Evolutionary conservation across 1,284 basidiomycete species (phyloP), one percentile per base, ranked within the genome.

Genomic region (Moniliella sp.): DNA sequence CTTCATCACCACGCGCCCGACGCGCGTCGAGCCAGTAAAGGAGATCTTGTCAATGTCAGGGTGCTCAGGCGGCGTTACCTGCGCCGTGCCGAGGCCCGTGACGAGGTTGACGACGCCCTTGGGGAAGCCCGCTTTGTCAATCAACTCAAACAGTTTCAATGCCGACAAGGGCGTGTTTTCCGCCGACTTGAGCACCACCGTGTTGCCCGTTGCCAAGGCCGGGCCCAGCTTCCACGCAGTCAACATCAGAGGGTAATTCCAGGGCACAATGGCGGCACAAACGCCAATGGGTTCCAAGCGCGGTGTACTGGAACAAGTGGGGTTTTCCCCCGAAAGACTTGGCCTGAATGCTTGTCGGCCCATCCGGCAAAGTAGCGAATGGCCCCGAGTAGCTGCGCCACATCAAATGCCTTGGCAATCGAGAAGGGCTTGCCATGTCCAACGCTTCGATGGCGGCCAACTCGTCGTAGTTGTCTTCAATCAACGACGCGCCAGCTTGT

Each of bases 241-340:
- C 80, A 86, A 83, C 46, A 72, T 72, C 57, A 86, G 76, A 10
- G 81, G 83, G 60, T 83, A 86, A 64, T 86, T 84, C 45, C 43
- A 51, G 9, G 44, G 50, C 32, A 44, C 50, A 40, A 53, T 53
- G 35, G 50, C 48, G 32, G 48, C 50, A 33, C 46, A 83, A 37
- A 93, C 83, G 46, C 86, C 88, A 48, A 91, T 76, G 11, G 88
- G 84, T 63, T 94, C 86, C 60, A 88, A n/a, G 81, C 17, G 75
- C 69, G 64, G 63, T 78, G 75, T 50, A 52, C 40, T 45, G 42
- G 35, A 55, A 41, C 63, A 82, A 83, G 34, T 66, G 67, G 57
- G 75, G 75, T 56, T 80, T 74, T 15, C 80, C 70, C 62, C 82
- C 81, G 50, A n/a, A 83, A 75, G 33, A 70, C 70, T 61, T 81